phyloP scores from a whole-genome alignment of 2,329 filamentous ascomycete genomes.

The Nannizziopsis barbatae region DNA sequence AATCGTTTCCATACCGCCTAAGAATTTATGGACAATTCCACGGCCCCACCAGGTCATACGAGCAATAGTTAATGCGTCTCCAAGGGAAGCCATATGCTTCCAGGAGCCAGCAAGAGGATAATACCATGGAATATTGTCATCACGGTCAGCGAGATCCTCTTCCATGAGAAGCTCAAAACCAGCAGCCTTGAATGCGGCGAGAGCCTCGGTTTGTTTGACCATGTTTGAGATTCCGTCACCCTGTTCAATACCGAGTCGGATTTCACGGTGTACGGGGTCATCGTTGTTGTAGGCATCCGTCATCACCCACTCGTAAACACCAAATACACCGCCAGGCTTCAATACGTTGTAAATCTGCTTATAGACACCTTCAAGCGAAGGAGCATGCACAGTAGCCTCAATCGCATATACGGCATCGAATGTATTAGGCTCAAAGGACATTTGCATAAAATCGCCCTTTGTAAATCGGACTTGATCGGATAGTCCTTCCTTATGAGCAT shows the following conservation, averaged over 20 bases:
- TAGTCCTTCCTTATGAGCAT: conserved; percentile 71
- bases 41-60: conserved; percentile 84
- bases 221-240: conserved; percentile 97
- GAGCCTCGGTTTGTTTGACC: conserved; percentile 71
- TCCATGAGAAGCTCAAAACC: conserved; percentile 75
- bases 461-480: conserved; percentile 70
- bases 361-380: conserved; percentile 82
- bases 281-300: conserved; percentile 87
- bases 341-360: conserved; percentile 87
- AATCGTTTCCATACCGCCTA: conserved; percentile 63
- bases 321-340: conserved; percentile 90
- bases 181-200: conserved; percentile 72
- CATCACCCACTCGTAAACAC: conserved; percentile 58
- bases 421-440: conserved; percentile 81
- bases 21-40: conserved; percentile 60
- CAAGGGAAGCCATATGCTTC: conserved; percentile 66
- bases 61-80: conserved; percentile 70
- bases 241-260: conserved; percentile 87
- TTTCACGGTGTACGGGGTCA: conserved; percentile 74
- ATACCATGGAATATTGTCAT: conserved; percentile 78
- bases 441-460: conserved; percentile 99
- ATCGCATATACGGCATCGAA: conserved; percentile 97
- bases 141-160: conserved; percentile 73
- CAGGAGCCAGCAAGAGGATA: conserved; percentile 81
- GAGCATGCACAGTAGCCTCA: conserved; percentile 91